phyloP scores from a whole-genome alignment of 306 rosid genomes.

The Lathyrus oleraceus region DNA sequence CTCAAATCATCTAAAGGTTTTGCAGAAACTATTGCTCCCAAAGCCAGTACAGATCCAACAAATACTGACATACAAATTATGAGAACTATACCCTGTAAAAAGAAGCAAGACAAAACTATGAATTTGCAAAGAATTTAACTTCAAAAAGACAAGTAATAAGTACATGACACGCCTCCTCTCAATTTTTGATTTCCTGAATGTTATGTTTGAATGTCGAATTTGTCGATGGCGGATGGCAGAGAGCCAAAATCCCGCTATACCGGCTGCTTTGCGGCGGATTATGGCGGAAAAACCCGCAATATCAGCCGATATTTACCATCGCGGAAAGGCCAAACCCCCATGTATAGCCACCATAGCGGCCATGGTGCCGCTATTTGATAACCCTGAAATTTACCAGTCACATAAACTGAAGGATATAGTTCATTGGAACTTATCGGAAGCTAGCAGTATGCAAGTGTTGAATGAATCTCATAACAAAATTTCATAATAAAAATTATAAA shows the following conservation, averaged over 20 bases:
- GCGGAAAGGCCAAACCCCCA: too few species aligned
- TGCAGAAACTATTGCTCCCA: constrained; percentile 86
- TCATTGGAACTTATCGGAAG: constrained; percentile 27
- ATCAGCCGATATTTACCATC: too few species aligned
- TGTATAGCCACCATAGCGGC: too few species aligned
- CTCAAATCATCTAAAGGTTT: constrained; percentile 89
- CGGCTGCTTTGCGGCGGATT: too few species aligned
- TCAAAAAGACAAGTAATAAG: background rate
- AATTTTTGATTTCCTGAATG: background rate
- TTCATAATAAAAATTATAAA: background rate
- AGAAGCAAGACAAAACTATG: constrained; percentile 32
- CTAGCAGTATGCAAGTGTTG: background rate
- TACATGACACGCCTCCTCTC: background rate
- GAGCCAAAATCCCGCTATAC: too few species aligned
- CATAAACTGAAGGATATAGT: background rate
- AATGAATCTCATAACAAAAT: background rate
- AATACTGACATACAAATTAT: constrained; percentile 63
- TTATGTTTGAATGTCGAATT: too few species aligned
- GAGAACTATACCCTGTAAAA: constrained; percentile 79
- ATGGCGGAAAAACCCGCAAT: too few species aligned
- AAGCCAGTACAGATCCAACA: constrained; percentile 80
- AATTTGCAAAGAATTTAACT: constrained; percentile 23
- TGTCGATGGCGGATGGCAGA: too few species aligned
- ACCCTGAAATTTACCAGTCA: background rate
- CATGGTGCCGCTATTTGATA: too few species aligned